Base-by-base conservation (phyloP, 306 rosid genomes). In the Mucuna pruriens region DNA sequence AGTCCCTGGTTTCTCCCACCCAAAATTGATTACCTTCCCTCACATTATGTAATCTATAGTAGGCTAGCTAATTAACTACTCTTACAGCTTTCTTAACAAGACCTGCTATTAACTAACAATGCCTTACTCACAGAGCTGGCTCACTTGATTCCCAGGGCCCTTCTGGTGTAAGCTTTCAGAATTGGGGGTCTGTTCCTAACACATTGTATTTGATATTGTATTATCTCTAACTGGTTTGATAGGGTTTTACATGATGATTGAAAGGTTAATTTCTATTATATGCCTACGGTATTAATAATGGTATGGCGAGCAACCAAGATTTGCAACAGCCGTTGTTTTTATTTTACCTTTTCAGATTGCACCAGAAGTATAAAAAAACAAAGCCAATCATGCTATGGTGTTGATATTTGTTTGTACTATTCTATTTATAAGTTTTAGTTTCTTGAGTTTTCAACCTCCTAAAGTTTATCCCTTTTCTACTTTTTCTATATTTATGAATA, bases 351-450 rank as follows among this genome's bases (percentile, higher is more conserved):
- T 57, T 26, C 46, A 34, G 26, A 64, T 38, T 65, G 31, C 48
- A 17, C 23, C 15, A 45, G 40, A 0, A 16, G 40, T 36, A 29
- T 71, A 26, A 71, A 71, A 29, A 26, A 29, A 46, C 61, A 71
- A 19, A 55, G 6, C 22, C 36, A 73, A 34, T 33, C 36, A 33
- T 19, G 78, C 48, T 46, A 33, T 26, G 61, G 61, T 74, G 16
- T 73, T 33, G 20, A 52, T 36, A 73, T 52, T 34, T 73, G 36
- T 52, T 19, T 73, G 26, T 71, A 46, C 23, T n/a, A n/a, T 48
- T 49, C 10, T 48, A 13, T 48, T 71, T n/a, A 46, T 17, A 29
- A 25, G 0, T 12, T 74, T 73, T 72, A 17, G 39, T 44, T 45
- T 71, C 15, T 71, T 0, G 31, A 71, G 45, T 49, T 70, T 51